A percentile compares a stretch with the other conserved stretches of the same genome.
Evolutionary conservation across 306 rosid genomes (phyloP).

Genomic region (Casuarina cunninghamiana): DNA sequence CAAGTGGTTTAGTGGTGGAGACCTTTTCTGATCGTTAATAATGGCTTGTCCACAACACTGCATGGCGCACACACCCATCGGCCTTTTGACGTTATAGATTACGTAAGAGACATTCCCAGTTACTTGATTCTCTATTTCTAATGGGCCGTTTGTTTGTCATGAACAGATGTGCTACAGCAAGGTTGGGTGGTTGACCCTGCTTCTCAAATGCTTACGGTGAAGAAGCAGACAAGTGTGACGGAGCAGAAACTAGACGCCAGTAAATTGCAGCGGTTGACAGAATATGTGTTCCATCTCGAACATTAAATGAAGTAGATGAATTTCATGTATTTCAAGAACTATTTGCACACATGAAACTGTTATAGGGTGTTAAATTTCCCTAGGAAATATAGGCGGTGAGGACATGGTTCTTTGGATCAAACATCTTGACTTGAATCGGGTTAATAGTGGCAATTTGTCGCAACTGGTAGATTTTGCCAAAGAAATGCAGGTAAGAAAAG

Average conservation of each 20-base stretch:
- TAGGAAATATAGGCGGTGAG: neutral
- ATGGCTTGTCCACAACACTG: neutral
- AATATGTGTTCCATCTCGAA: constrained; percentile 88
- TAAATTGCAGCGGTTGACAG: constrained; percentile 87
- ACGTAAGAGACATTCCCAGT: neutral
- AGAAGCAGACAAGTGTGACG: constrained; percentile 57
- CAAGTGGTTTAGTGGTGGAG: neutral
- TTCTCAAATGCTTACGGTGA: constrained; percentile 78
- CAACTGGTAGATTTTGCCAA: too few species aligned
- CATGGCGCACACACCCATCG: neutral
- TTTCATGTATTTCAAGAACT: neutral
- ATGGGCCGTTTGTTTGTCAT: constrained; percentile 16
- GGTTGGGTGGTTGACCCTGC: constrained; percentile 82
- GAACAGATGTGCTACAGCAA: constrained; percentile 59
- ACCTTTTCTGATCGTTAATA: neutral
- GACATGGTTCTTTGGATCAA: neutral
- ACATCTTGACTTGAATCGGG: neutral
- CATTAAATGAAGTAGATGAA: constrained; percentile 45
- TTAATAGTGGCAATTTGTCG: neutral
- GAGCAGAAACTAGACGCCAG: constrained; percentile 84
- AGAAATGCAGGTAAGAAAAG: too few species aligned
- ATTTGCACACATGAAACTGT: constrained; percentile 6
- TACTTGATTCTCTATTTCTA: constrained; percentile 1
- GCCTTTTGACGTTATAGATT: neutral
- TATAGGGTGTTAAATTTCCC: neutral